phyloP scores from a whole-genome alignment of 495 filamentous ascomycete species.

The Hypoxylon fuscum region DNA sequence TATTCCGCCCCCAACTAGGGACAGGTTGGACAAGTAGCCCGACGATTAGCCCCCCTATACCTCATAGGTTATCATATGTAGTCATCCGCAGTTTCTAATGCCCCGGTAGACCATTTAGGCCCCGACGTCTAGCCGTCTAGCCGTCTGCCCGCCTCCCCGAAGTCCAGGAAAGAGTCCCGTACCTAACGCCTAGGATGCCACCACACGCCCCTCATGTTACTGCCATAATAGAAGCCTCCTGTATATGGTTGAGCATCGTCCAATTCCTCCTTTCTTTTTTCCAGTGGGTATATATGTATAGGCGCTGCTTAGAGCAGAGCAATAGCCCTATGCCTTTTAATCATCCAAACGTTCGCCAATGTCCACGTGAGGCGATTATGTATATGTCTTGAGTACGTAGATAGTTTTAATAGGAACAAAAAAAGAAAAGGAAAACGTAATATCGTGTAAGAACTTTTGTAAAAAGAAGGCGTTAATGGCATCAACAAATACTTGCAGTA shows the following conservation, averaged over 20 bases:
- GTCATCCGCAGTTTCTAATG: slow-evolving; percentile 15
- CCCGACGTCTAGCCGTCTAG: not conserved
- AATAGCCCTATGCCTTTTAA: not conserved
- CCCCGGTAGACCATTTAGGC: slow-evolving; percentile 10
- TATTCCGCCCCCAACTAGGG: slow-evolving; percentile 11
- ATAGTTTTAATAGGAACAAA: not conserved
- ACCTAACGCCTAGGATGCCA: slow-evolving; percentile 21
- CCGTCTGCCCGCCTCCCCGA: not conserved
- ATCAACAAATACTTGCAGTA: slow-evolving; percentile 6
- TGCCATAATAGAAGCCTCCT: not conserved
- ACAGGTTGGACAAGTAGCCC: not conserved
- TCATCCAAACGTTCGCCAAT: slow-evolving; percentile 1
- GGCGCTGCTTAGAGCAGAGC: not conserved
- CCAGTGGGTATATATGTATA: slow-evolving; percentile 23
- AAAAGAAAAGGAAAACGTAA: slow-evolving; percentile 11
- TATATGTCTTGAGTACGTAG: not conserved
- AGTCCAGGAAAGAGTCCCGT: not conserved
- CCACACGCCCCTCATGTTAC: not conserved
- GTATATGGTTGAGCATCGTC: slow-evolving; percentile 10
- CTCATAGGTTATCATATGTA: slow-evolving; percentile 11
- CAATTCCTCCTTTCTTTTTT: not conserved
- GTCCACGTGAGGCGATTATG: not conserved
- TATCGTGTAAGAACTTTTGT: not conserved
- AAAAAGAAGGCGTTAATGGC: not conserved
- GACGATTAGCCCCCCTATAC: not conserved